These are phyloP conservation scores for Acer negundo DNA, from an alignment of 345 rosid genomes.

Conservation along the genomic window DNA sequence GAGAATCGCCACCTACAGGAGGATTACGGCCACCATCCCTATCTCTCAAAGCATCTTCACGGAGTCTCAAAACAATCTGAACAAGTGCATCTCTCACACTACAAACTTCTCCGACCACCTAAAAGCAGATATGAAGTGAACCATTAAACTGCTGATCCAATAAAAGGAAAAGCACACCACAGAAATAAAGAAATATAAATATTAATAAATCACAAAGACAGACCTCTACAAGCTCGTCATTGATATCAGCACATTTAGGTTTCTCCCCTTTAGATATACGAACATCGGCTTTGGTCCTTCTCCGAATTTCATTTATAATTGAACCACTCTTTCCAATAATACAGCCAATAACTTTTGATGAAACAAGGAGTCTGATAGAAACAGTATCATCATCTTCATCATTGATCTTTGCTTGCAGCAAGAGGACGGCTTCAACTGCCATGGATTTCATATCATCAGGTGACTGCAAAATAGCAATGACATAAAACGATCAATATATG, in stretches of 20 bases:
- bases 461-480: slow-evolving; percentile 45
- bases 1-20: slow-evolving; percentile 56
- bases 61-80: slow-evolving; percentile 85
- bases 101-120: slow-evolving; percentile 77
- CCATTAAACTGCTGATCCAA: not conserved
- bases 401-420: slow-evolving; percentile 87
- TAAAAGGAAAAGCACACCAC: slow-evolving; percentile 16
- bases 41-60: slow-evolving; percentile 85
- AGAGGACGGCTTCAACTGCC: slow-evolving; percentile 89
- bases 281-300: slow-evolving; percentile 77
- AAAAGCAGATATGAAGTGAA: slow-evolving; percentile 21
- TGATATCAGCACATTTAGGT: slow-evolving; percentile 68
- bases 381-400: slow-evolving; percentile 68
- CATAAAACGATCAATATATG: not conserved
- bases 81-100: slow-evolving; percentile 87
- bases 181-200: not conserved
- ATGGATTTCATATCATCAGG: slow-evolving; percentile 90
- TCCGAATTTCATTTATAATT: slow-evolving; percentile 87
- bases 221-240: slow-evolving; percentile 93
- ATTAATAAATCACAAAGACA: not conserved
- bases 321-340: slow-evolving; percentile 93
- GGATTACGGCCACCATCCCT: slow-evolving; percentile 53
- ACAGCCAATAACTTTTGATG: slow-evolving; percentile 93
- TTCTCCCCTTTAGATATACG: slow-evolving; percentile 75
- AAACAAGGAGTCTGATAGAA: slow-evolving; percentile 70